Evolutionary conservation across 495 filamentous ascomycete genomes (phyloP).

Genomic region (Staphylotrichum tortipilum): DNA sequence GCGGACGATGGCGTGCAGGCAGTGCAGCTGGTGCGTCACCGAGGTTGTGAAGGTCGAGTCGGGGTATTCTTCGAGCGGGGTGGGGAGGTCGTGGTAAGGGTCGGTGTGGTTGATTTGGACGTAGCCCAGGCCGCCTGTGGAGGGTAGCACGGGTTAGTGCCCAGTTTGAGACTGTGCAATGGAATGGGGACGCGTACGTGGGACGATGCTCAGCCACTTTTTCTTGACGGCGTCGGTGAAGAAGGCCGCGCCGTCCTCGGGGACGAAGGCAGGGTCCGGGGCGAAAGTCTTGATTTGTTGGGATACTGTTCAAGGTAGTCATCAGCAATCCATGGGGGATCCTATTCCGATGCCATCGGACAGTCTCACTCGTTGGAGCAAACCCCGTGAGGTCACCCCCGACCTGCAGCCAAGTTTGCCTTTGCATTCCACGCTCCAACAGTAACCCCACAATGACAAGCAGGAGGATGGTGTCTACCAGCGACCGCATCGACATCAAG

Average conservation of each 20-base stretch:
- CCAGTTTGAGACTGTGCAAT: too few species aligned
- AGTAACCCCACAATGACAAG: constrained; percentile 27
- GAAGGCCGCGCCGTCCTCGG: constrained; percentile 37
- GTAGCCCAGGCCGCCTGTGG: constrained; percentile 33
- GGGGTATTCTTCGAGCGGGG: constrained; percentile 25
- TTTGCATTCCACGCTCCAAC: constrained; percentile 18
- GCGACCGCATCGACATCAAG: constrained; percentile 16
- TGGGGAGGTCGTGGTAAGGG: constrained; percentile 32
- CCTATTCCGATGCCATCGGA: too few species aligned
- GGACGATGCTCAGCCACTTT: constrained; percentile 36
- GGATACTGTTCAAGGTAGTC: constrained; percentile 22
- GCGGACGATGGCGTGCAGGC: constrained; percentile 34
- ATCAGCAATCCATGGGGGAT: too few species aligned
- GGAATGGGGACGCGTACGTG: constrained; percentile 31
- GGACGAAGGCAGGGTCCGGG: constrained; percentile 32
- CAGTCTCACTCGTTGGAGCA: constrained; percentile 23
- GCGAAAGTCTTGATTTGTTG: constrained; percentile 37
- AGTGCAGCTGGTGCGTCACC: constrained; percentile 43
- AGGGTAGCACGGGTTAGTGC: too few species aligned
- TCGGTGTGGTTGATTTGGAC: constrained; percentile 29
- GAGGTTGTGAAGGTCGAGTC: constrained; percentile 39
- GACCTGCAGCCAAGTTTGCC: constrained; percentile 18
- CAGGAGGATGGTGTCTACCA: constrained; percentile 29
- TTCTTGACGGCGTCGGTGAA: constrained; percentile 29
- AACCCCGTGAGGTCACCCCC: constrained; percentile 33